Evolutionary conservation across 148 eudicot species (phyloP).

Genomic region (Rhododendron ovatum): DNA sequence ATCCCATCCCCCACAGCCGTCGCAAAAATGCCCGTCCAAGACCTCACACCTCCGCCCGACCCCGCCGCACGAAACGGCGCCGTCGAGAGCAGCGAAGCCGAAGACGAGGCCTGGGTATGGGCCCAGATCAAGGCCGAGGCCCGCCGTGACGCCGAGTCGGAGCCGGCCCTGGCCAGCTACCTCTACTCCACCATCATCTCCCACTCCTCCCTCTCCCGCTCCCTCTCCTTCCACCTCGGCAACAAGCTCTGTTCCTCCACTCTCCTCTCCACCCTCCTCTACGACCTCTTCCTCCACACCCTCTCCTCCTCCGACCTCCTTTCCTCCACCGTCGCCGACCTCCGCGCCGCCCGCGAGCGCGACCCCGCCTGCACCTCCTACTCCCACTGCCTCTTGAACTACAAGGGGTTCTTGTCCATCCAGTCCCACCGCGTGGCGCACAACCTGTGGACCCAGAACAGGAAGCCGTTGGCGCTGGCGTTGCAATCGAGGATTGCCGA

Average conservation of each 20-base stretch:
- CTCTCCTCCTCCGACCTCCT: slow-evolving; percentile 49
- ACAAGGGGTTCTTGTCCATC: slow-evolving; percentile 73
- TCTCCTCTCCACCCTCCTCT: slow-evolving; percentile 68
- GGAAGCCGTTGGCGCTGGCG: slow-evolving; percentile 41
- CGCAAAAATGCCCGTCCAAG: slow-evolving; percentile 20
- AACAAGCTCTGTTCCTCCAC: slow-evolving; percentile 88
- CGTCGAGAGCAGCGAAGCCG: background rate
- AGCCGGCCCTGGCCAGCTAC: slow-evolving; percentile 80
- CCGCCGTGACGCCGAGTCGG: slow-evolving; percentile 70
- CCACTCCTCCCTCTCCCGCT: slow-evolving; percentile 66
- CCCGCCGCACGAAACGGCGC: background rate
- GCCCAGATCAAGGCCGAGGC: slow-evolving; percentile 74
- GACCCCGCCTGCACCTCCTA: slow-evolving; percentile 84
- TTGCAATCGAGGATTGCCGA: slow-evolving; percentile 44
- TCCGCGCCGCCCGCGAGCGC: slow-evolving; percentile 65
- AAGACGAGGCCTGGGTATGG: slow-evolving; percentile 65
- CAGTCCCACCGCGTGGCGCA: slow-evolving; percentile 50
- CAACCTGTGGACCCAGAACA: slow-evolving; percentile 35
- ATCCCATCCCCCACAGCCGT: background rate
- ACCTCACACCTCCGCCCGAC: background rate
- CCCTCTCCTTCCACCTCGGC: slow-evolving; percentile 77
- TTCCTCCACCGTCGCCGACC: slow-evolving; percentile 76
- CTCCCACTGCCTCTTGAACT: slow-evolving; percentile 81
- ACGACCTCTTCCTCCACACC: slow-evolving; percentile 69
- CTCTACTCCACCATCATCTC: slow-evolving; percentile 74